Evolutionary conservation across 352 stramenopile genomes (phyloP).

Genomic region (Phytophthora cryptogea): DNA sequence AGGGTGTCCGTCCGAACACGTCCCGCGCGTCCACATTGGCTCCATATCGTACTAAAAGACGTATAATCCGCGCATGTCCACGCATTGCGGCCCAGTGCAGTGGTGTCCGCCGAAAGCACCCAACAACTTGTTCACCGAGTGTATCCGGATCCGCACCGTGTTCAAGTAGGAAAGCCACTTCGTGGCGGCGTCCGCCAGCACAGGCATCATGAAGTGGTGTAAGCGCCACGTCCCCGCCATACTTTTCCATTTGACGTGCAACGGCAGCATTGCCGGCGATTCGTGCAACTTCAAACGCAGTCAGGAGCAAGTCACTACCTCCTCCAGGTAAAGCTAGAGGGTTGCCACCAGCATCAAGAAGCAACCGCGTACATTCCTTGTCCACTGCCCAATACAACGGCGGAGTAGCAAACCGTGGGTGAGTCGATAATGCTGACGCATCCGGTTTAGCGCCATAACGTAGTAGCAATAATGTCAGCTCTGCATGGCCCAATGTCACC

Average conservation of each 20-base stretch:
- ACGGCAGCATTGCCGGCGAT: constrained; percentile 67
- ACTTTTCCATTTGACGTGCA: constrained; percentile 76
- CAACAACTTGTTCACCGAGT: constrained; percentile 70
- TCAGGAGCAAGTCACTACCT: constrained; percentile 44
- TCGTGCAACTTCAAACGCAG: constrained; percentile 72
- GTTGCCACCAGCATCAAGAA: constrained; percentile 76
- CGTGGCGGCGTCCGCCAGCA: constrained; percentile 54
- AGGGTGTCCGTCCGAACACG: constrained; percentile 67
- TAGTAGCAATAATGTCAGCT: constrained; percentile 69
- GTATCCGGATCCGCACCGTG: constrained; percentile 67
- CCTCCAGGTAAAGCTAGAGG: constrained; percentile 50
- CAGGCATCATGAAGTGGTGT: constrained; percentile 76
- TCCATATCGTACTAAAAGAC: constrained; percentile 66
- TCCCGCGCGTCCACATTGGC: constrained; percentile 62
- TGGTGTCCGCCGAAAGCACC: constrained; percentile 69
- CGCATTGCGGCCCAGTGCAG: constrained; percentile 86
- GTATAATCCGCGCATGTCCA: constrained; percentile 58
- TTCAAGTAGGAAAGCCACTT: constrained; percentile 71
- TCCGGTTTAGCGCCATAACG: constrained; percentile 72
- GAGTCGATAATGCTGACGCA: constrained; percentile 45
- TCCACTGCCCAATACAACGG: constrained; percentile 75
- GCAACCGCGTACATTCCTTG: constrained; percentile 64
- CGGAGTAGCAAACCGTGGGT: constrained; percentile 62
- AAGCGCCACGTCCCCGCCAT: constrained; percentile 74
- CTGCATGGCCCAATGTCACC: constrained; percentile 65